Conservation (phyloP, 257 asterid genomes). For the Anisodus tanguticus region DNA sequence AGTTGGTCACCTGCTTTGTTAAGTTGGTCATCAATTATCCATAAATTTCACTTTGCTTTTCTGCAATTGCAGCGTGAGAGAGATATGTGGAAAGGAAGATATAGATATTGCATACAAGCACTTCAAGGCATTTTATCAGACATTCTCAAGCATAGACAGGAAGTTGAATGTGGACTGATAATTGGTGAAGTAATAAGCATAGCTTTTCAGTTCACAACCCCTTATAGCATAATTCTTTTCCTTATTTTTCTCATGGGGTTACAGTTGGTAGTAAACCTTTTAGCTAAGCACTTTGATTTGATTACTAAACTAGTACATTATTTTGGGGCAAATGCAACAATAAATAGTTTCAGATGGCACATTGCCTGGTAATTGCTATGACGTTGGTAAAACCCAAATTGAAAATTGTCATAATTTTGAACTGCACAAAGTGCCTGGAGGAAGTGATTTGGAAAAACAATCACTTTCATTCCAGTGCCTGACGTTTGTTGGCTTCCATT, state of each 20-base stretch:
- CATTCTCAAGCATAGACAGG: constrained; percentile 77
- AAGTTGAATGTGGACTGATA: constrained; percentile 64
- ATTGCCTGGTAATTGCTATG: constrained; percentile 1
- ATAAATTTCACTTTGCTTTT: neutral
- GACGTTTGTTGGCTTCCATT: constrained; percentile 35
- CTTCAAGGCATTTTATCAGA: constrained; percentile 86
- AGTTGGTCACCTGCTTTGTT: neutral
- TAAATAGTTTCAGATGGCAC: constrained; percentile 1
- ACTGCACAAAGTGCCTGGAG: neutral
- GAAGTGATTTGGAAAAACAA: neutral
- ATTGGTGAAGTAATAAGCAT: constrained; percentile 16
- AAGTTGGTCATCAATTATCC: neutral
- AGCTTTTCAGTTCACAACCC: constrained; percentile 10
- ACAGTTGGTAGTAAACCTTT: constrained; percentile 6
- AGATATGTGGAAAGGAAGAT: constrained; percentile 92
- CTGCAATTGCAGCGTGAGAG: constrained; percentile 70
- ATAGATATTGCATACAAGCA: constrained; percentile 89
- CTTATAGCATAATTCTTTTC: constrained; percentile 10
- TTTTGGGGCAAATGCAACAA: constrained; percentile 15
- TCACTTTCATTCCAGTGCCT: constrained; percentile 34
- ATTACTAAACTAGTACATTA: constrained; percentile 14
- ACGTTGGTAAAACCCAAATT: constrained; percentile 23
- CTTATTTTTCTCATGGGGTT: neutral
- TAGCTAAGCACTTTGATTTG: neutral
- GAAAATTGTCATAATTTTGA: constrained; percentile 1